A percentile compares a stretch with the other conserved stretches of the same genome.
These are phyloP conservation scores for Elsinoe batatas DNA, from an alignment of 2,329 filamentous ascomycete species.

Conservation along the genomic window DNA sequence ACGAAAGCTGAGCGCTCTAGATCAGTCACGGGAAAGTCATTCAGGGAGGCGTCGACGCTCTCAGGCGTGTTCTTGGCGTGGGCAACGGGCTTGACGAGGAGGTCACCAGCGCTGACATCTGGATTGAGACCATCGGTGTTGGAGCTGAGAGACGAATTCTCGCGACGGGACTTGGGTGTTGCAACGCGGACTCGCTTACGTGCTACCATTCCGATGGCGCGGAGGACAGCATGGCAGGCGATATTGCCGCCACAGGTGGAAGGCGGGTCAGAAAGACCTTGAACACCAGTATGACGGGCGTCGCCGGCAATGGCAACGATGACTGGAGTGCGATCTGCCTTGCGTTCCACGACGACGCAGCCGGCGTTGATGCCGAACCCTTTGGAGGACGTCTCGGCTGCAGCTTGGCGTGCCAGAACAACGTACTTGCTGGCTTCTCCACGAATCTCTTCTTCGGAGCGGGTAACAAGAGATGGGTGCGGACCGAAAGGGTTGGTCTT, in stretches of 20 bases:
- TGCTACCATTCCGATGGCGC: slow-evolving; percentile 75
- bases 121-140: slow-evolving; percentile 26
- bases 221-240: slow-evolving; percentile 67
- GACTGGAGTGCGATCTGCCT: slow-evolving; percentile 33
- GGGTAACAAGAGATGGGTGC: slow-evolving; percentile 63
- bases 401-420: slow-evolving; percentile 57
- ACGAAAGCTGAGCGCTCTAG: slow-evolving; percentile 55
- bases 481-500: slow-evolving; percentile 81
- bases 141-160: slow-evolving; percentile 23
- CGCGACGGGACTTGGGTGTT: slow-evolving; percentile 20
- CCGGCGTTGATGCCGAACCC: slow-evolving; percentile 61
- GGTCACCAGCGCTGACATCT: slow-evolving; percentile 25
- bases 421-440: slow-evolving; percentile 43
- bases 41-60: slow-evolving; percentile 48
- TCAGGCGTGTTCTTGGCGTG: slow-evolving; percentile 18
- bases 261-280: slow-evolving; percentile 14
- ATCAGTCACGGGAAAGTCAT: slow-evolving; percentile 57
- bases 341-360: slow-evolving; percentile 63
- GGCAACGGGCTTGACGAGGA: slow-evolving; percentile 14
- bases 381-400: slow-evolving; percentile 45
- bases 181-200: slow-evolving; percentile 36
- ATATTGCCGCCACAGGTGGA: slow-evolving; percentile 50
- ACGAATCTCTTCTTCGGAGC: slow-evolving; percentile 59
- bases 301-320: slow-evolving; percentile 68
- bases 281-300: slow-evolving; percentile 52